Evolutionary conservation across 768 basidiomycete genomes (phyloP).

Genomic region (Leccinum rimulosum): DNA sequence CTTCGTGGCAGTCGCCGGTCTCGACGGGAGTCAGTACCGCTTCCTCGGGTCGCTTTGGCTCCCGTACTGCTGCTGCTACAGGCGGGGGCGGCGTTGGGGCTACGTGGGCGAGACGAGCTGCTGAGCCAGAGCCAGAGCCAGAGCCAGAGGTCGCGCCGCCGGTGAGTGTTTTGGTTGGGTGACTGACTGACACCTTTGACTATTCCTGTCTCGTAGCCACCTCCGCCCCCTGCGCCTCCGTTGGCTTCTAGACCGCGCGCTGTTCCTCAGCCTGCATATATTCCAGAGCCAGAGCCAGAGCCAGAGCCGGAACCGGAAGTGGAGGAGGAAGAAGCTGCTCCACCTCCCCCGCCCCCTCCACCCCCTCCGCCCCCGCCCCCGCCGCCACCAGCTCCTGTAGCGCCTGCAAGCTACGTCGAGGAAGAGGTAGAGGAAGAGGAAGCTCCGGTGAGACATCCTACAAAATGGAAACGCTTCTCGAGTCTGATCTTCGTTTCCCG

Average conservation of each 20-base stretch:
- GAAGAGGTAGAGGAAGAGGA: slow-evolving; percentile 12
- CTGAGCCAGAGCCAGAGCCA: slow-evolving; percentile 22
- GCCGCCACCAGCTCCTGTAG: slow-evolving; percentile 23
- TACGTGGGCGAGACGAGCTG: slow-evolving; percentile 17
- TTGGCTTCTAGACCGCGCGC: slow-evolving; percentile 17
- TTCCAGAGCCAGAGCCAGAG: slow-evolving; percentile 23
- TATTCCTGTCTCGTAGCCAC: slow-evolving; percentile 17
- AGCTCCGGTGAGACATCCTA: slow-evolving; percentile 7
- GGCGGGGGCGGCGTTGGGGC: slow-evolving; percentile 27
- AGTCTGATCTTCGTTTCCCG: background rate
- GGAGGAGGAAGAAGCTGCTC: slow-evolving; percentile 18
- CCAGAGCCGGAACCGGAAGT: slow-evolving; percentile 4
- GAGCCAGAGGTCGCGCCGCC: slow-evolving; percentile 30
- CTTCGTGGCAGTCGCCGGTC: slow-evolving; percentile 43
- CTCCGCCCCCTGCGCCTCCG: slow-evolving; percentile 29
- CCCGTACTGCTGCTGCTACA: slow-evolving; percentile 26
- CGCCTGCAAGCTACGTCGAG: background rate
- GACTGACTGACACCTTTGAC: slow-evolving; percentile 4
- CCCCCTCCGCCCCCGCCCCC: slow-evolving; percentile 24
- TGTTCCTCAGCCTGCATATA: slow-evolving; percentile 15
- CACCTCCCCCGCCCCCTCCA: slow-evolving; percentile 21
- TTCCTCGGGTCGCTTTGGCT: slow-evolving; percentile 39
- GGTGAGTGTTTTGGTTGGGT: slow-evolving; percentile 22
- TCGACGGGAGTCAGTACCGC: slow-evolving; percentile 33
- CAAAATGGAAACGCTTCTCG: background rate